phyloP scores from a whole-genome alignment of 139 green algal genomes.

The Auxenochlorella protothecoides region DNA sequence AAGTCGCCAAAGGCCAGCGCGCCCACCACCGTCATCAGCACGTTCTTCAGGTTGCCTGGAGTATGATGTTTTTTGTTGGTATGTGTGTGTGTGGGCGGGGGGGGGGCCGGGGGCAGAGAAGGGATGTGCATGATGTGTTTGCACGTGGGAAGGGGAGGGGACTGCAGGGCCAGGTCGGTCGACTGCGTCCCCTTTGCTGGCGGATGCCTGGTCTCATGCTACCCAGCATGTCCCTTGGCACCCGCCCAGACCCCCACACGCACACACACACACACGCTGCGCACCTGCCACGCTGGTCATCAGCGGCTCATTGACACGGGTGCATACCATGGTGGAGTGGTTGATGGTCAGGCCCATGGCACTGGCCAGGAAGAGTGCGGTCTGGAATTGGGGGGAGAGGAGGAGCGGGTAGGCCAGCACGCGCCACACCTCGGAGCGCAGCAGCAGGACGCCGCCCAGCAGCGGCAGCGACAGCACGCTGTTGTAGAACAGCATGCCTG shows the following conservation, averaged over 20 bases:
- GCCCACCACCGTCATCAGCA: slow-evolving; percentile 54
- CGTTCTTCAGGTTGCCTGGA: slow-evolving; percentile 60
- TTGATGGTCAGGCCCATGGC: slow-evolving; percentile 54
- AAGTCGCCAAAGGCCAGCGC: slow-evolving; percentile 57
- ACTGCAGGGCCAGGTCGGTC: too few species aligned
- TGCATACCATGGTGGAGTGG: slow-evolving; percentile 63
- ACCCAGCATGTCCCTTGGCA: too few species aligned
- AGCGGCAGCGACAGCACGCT: slow-evolving; percentile 25
- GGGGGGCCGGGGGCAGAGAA: neutral
- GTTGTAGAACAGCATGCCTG: slow-evolving; percentile 37
- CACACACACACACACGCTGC: neutral
- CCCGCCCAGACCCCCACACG: too few species aligned
- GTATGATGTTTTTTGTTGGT: too few species aligned
- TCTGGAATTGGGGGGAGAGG: slow-evolving; percentile 9
- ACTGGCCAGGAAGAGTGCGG: slow-evolving; percentile 12
- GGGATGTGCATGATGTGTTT: neutral
- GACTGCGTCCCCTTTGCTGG: too few species aligned
- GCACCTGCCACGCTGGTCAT: slow-evolving; percentile 53
- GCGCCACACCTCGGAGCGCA: slow-evolving; percentile 4
- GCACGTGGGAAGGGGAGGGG: too few species aligned
- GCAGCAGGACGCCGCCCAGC: slow-evolving; percentile 7
- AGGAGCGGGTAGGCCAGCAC: slow-evolving; percentile 15
- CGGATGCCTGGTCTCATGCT: too few species aligned
- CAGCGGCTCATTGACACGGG: slow-evolving; percentile 57
- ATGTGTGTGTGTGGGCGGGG: neutral